These are phyloP conservation scores for Talaromyces marneffei DNA, from an alignment of 2,329 filamentous ascomycete genomes.

Conservation along the genomic window DNA sequence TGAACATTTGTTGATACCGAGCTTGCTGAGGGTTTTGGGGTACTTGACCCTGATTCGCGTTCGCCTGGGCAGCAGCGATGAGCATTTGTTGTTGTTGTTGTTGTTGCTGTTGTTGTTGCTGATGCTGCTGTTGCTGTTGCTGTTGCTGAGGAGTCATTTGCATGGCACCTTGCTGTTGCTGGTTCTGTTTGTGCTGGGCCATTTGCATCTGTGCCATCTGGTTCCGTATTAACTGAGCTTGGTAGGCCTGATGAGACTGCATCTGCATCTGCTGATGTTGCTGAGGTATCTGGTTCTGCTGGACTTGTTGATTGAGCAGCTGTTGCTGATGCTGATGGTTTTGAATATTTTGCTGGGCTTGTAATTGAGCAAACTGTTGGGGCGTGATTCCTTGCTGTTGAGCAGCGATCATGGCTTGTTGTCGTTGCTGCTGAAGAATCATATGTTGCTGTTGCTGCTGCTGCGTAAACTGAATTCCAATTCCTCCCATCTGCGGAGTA, in stretches of 20 bases:
- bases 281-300: constrained; percentile 24
- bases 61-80: constrained; percentile 32
- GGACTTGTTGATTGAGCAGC: constrained; percentile 28
- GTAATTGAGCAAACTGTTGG: constrained; percentile 38
- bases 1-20: constrained; percentile 33
- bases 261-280: constrained; percentile 24
- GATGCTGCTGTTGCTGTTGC: constrained; percentile 24
- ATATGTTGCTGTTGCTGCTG: constrained; percentile 33
- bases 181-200: constrained; percentile 23
- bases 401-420: constrained; percentile 30
- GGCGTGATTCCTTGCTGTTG: constrained; percentile 37
- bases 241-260: constrained; percentile 19
- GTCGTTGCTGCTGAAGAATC: constrained; percentile 33
- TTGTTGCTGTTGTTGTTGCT: constrained; percentile 28
- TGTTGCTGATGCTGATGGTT: constrained; percentile 31
- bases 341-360: constrained; percentile 44
- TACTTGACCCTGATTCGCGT: constrained; percentile 31
- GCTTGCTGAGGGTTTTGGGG: constrained; percentile 28
- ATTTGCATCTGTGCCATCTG: constrained; percentile 25
- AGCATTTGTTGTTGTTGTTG: constrained; percentile 35
- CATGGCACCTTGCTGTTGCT: constrained; percentile 17
- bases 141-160: constrained; percentile 23
- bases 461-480: constrained; percentile 32
- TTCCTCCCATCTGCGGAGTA: constrained; percentile 34
- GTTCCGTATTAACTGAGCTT: constrained; percentile 15